Evolutionary conservation across 371 early-diverging fungal species (phyloP), one percentile per base, ranked within the genome.

Genomic region (Apophysomyces variabilis): DNA sequence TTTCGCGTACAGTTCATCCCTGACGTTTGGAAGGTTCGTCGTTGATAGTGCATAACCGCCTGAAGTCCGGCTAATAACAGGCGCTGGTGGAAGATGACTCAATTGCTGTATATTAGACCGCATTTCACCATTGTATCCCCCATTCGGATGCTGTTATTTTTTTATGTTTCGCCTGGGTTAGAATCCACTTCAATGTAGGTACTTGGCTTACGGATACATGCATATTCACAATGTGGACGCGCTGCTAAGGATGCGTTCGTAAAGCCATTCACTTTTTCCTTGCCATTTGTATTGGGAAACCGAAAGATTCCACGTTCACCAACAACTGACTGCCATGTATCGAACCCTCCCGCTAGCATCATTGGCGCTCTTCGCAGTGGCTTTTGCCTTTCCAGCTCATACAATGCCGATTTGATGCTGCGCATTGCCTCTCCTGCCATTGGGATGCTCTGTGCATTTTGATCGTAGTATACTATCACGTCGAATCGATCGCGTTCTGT

Each of bases 311-410:
- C 84, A 11, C 62, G 57, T 43, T 77, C 78, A 4, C 85, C 82
- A 38, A 83, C 69, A 4, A 71, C 66, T 5, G 71, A 66, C 37
- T 69, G 66, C 96, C 95, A 95, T 0, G 83, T 92, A 38, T 83
- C 75, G 74, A 92, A 92, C 0, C 95, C 95, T 14, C 95, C 96
- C 6, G 77, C 64, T 11, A 96, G 73, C 47, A 95, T 73, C 57
- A 91, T 76, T 0, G 93, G 93, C 54, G 71, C 68, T 14, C 78
- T 71, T 41, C 73, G 73, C 26, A 86, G 72, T 14, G 72, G 60
- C 26, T 75, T 76, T 41, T 73, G 73, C 39, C 71, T 80, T 58
- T 87, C 89, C 45, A 68, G 64, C 18, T 85, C 77, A 44, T 82
- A 83, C 35, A 93, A 65, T 0, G 87, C 81, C 4, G 58, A 39